Percentiles rank a stretch among this genome's conserved stretches.
These are phyloP conservation scores for Asterochloris sp. DNA, from an alignment of 139 green algal genomes.

Conservation along the genomic window DNA sequence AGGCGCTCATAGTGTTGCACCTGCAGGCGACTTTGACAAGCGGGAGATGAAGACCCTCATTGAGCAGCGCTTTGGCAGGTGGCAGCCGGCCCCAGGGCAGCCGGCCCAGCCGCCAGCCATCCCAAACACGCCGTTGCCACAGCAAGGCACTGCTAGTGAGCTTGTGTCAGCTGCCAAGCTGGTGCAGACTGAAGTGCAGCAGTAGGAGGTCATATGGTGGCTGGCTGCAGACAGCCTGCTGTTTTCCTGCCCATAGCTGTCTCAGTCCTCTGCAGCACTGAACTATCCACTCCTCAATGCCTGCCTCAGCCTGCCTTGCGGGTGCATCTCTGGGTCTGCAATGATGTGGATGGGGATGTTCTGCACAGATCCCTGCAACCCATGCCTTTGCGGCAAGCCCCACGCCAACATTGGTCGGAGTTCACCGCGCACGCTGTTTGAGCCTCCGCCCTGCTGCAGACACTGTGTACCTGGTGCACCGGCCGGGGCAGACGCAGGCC, in stretches of 20 bases:
- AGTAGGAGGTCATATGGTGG: too few species aligned
- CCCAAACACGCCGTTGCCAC: slow-evolving; percentile 36
- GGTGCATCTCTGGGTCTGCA: too few species aligned
- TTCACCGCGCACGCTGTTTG: neutral
- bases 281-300: too few species aligned
- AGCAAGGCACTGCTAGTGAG: neutral
- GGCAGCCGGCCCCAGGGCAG: slow-evolving; percentile 36
- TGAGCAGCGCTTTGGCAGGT: slow-evolving; percentile 38
- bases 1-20: too few species aligned
- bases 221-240: too few species aligned
- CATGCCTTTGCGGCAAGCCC: too few species aligned
- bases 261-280: too few species aligned
- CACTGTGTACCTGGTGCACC: slow-evolving; percentile 55
- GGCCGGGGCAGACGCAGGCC: slow-evolving; percentile 41
- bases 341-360: too few species aligned
- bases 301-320: too few species aligned
- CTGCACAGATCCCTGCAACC: too few species aligned
- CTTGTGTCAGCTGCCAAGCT: neutral
- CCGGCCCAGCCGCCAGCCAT: slow-evolving; percentile 25
- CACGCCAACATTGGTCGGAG: too few species aligned
- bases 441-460: slow-evolving; percentile 1
- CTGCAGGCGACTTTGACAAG: slow-evolving; percentile 68
- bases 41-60: slow-evolving; percentile 42
- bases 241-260: too few species aligned
- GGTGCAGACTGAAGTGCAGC: neutral